Base-by-base conservation (phyloP, 495 filamentous ascomycete species). In the Lasiosphaeria miniovina region DNA sequence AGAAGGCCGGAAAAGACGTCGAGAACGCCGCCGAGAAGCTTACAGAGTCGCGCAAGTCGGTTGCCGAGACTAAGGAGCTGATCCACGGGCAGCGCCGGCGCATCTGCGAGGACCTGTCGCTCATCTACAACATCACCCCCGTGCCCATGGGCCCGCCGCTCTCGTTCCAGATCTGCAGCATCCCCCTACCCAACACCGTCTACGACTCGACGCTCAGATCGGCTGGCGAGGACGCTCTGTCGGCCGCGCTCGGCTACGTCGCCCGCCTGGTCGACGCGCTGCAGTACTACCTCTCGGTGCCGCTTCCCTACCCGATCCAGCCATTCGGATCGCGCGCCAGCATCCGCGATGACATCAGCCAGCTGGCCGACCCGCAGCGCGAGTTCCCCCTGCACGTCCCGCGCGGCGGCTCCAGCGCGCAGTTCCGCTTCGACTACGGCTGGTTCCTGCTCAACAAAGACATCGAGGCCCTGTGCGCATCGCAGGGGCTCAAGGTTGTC, bases 371-470 rank as follows among this genome's bases (percentile, higher is more conserved):
- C 52, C 71, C 75, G 11, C 83, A 86, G 54, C 82, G 89, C 17
- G 87, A 84, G 3, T 95, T 90, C 68, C 94, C 93, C 2, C 80
- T 98, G 0, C 91, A 90, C 70, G 80, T 88, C 38, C 71, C 73
- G 9, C 88, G 89, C 58, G 85, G 87, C 15, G 77, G 78, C 12
- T 76, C 72, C 1, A 86, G 84, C 11, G 85, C 92, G 3, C 82
- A 87, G 35, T 96, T 89, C 66, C 84, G 93, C 9, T 96, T 97
- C 68, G 93, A 97, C 62, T 98, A 98, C 75, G 94, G 80, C 5
- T 91, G 96, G 62, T 98, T 98, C 63, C 74, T 98, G 10, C 78
- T 98, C 4, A 97, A 98, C 73, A 93, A 96, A 67, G 80, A 97
- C 65, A 90, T 98, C 49, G 93, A 98, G 74, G 81, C 89, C 45